Evolutionary conservation across 108 stramenopile species (phyloP), one percentile per base, ranked within the genome.

Genomic region (Stephanodiscus minutulus): DNA sequence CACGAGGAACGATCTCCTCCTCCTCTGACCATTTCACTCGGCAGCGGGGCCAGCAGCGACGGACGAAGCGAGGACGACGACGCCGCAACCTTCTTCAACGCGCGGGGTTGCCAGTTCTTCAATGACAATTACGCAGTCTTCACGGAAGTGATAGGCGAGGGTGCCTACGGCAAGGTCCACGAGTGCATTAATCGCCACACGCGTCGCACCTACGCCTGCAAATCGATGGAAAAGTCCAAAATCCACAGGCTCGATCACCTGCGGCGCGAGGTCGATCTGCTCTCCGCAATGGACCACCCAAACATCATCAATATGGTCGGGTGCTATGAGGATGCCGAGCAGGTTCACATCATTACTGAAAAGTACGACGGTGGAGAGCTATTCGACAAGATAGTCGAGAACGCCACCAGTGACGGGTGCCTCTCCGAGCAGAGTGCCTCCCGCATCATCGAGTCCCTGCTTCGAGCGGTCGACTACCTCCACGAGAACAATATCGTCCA

Each of bases 301-400:
- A 68, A 58, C 50, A 79, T 76, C 37, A 43, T 81, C n/a, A 37
- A 70, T 74, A 75, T 83, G 18, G 47, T 48, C 43, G 79, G 76
- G 41, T 53, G 67, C 31, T 66, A 75, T 41, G 82, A 80, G 52
- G 85, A 85, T 39, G 55, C 33, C 35, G 59, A 75, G 7, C 56
- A 70, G 27, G 50, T 87, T 8, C 85, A 85, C 54, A 73, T 86
- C 21, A 50, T 88, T 36, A 82, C 84, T 15, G 85, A 87, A 22
- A 64, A 77, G 28, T 90, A 86, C 68, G 81, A 61, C 7, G 88
- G 88, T n/a, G 88, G 88, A 17, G 87, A 88, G 48, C 82, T 90
- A 6, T 86, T 87, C 35, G 85, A 90, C n/a, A 50, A 64, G 18
- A 72, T 72, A 25, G 33, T 56, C 28, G 36, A 54, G 10, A 72